These are phyloP conservation scores for Fusarium cicatricum DNA, from an alignment of 2,329 filamentous ascomycete genomes.

Conservation along the genomic window DNA sequence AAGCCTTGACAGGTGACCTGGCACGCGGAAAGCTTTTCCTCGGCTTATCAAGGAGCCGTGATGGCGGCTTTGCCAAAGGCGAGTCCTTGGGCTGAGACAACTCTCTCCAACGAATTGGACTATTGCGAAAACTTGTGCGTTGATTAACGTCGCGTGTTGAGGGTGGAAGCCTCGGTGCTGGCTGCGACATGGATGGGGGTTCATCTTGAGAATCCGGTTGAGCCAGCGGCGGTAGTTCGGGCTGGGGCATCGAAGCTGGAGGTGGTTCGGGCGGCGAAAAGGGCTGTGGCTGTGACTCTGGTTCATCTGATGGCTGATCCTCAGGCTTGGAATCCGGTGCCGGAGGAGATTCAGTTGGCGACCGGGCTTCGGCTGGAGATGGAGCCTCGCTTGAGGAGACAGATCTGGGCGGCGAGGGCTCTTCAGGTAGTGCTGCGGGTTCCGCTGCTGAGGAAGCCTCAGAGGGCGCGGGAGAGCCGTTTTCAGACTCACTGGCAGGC, in stretches of 20 bases:
- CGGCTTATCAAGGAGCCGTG: constrained; percentile 38
- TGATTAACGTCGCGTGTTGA: constrained; percentile 63
- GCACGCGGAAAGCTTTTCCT: constrained; percentile 13
- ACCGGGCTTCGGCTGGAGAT: neutral
- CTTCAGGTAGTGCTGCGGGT: neutral
- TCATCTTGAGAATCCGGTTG: constrained; percentile 9
- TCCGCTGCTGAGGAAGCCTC: neutral
- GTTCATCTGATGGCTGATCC: neutral
- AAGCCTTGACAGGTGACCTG: neutral
- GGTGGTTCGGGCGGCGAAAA: constrained; percentile 13
- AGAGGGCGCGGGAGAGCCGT: neutral
- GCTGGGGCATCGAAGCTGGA: constrained; percentile 28
- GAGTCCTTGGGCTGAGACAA: constrained; percentile 53
- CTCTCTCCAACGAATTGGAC: constrained; percentile 58
- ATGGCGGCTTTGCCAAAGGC: constrained; percentile 56
- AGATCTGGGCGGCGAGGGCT: constrained; percentile 6
- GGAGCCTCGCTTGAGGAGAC: constrained; percentile 3
- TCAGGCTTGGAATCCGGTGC: neutral
- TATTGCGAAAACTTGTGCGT: constrained; percentile 67
- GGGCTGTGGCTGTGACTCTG: constrained; percentile 3
- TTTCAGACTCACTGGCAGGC: neutral
- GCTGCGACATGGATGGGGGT: constrained; percentile 17
- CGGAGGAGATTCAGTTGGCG: neutral
- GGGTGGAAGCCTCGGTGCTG: constrained; percentile 38
- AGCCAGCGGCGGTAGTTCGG: constrained; percentile 15